Conservation (phyloP, 345 rosid species). For the Lepidium africanum region DNA sequence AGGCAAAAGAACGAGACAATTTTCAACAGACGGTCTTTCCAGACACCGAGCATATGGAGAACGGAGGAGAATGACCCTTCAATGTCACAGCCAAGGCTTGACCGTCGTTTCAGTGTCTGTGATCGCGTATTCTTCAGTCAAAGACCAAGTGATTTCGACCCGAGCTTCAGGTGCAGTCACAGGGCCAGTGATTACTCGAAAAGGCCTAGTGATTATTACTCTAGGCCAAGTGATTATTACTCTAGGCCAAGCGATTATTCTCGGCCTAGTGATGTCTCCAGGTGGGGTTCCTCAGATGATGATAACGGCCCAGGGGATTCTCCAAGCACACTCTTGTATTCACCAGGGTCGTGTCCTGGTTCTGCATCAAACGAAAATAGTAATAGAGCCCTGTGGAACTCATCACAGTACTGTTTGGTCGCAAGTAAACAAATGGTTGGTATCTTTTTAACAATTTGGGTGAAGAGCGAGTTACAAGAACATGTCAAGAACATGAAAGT, state of each 20-base stretch:
- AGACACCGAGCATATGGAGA: constrained; percentile 39
- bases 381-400: constrained; percentile 56
- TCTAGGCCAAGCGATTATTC: constrained; percentile 70
- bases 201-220: constrained; percentile 36
- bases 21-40: constrained; percentile 90
- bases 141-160: constrained; percentile 74
- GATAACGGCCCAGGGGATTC: constrained; percentile 87
- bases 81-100: constrained; percentile 69
- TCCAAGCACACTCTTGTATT: constrained; percentile 81
- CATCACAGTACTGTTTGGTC: constrained; percentile 74
- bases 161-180: constrained; percentile 38
- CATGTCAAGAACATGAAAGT: constrained; percentile 91
- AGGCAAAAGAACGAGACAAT: constrained; percentile 80
- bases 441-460: constrained; percentile 90
- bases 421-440: constrained; percentile 99
- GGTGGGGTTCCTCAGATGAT: constrained; percentile 74
- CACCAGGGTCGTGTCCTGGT: constrained; percentile 37
- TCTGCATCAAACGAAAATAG: constrained; percentile 60
- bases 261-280: constrained; percentile 83
- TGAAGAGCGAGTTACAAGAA: constrained; percentile 78
- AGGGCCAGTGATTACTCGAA: constrained; percentile 80
- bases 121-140: constrained; percentile 85
- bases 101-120: constrained; percentile 88
- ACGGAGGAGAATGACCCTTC: constrained; percentile 58
- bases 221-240: constrained; percentile 20